Conservation (phyloP, 2,329 filamentous ascomycete genomes). For the Plectosphaerella sp. region DNA sequence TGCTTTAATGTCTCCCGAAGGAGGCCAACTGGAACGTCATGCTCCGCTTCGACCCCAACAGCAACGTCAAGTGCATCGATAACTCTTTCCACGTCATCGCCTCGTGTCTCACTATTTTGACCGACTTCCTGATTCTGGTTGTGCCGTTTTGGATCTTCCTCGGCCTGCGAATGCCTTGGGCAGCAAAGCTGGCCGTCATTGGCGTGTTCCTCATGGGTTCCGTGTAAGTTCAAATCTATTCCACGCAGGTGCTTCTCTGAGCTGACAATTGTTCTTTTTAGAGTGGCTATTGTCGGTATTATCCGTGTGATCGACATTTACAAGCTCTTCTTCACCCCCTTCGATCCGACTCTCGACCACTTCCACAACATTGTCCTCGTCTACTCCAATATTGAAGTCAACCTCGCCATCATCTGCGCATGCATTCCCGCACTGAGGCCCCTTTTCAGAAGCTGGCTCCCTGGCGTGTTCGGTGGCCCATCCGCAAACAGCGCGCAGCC, state of each 20-base stretch:
- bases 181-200: slow-evolving; percentile 27
- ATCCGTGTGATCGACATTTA: slow-evolving; percentile 25
- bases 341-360: background rate
- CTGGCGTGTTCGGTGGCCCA: background rate
- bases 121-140: slow-evolving; percentile 32
- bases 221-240: slow-evolving; percentile 11
- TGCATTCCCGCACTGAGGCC: slow-evolving; percentile 27
- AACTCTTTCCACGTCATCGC: slow-evolving; percentile 23
- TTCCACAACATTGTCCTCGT: background rate
- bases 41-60: slow-evolving; percentile 6
- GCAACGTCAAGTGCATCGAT: slow-evolving; percentile 23
- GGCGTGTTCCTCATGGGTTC: slow-evolving; percentile 25
- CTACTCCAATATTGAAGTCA: slow-evolving; percentile 19
- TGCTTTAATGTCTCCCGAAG: slow-evolving; percentile 35
- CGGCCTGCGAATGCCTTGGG: slow-evolving; percentile 24
- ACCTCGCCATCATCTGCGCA: slow-evolving; percentile 27
- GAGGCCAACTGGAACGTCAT: slow-evolving; percentile 21
- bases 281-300: slow-evolving; percentile 25
- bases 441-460: slow-evolving; percentile 18
- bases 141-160: slow-evolving; percentile 30
- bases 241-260: background rate
- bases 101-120: slow-evolving; percentile 32
- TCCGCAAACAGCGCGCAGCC: too few relatives aligned
- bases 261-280: slow-evolving; percentile 4
- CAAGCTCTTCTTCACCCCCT: slow-evolving; percentile 15